Base-by-base conservation (phyloP, 2,329 filamentous ascomycete species). In the Cercospora zeina region DNA sequence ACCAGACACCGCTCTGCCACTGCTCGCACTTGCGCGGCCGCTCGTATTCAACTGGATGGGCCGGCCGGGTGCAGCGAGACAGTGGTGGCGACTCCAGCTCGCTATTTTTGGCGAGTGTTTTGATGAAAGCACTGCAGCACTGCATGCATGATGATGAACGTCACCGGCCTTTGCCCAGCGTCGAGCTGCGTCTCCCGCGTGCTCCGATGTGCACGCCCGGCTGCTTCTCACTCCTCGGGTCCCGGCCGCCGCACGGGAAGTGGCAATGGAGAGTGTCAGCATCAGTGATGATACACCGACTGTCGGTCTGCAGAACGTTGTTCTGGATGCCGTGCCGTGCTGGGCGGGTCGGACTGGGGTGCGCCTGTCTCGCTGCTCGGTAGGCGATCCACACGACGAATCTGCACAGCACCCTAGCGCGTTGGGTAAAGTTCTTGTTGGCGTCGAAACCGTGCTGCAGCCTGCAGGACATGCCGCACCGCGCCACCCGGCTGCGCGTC, bases 381-480 rank as follows among this genome's bases (percentile, higher is more conserved):
- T 57, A 37, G 36, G 39, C 62, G 57, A 36, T 54, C 30, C n/a
- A n/a, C n/a, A n/a, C 24, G 24, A 21, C 34, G 47, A 27, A 53
- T 59, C 57, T 59, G 49, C 58, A 54, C 36, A 50, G 58, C 51
- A 24, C 36, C 49, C 21, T 39, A 42, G 42, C 14, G 30, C 19
- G n/a, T 19, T 50, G 19, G 47, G 42, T 14, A 54, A 56, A 37
- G 57, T 54, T 58, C 45, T 34, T 50, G 62, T 64, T 64, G 62
- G 62, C 62, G 62, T 56, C 59, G 62, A 64, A 55, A 64, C 62
- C 54, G 61, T 39, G 47, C 58, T 61, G 62, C 27, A 51, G 58
- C 21, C 58, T 61, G 62, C 27, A 51, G 58, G 42, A 30, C 34
- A 27, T 55, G 24, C 47, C 47, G 47, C 14, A 13, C 24, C 3